Conservation (phyloP, 2,329 filamentous ascomycete species). For the Nemania sp. region DNA sequence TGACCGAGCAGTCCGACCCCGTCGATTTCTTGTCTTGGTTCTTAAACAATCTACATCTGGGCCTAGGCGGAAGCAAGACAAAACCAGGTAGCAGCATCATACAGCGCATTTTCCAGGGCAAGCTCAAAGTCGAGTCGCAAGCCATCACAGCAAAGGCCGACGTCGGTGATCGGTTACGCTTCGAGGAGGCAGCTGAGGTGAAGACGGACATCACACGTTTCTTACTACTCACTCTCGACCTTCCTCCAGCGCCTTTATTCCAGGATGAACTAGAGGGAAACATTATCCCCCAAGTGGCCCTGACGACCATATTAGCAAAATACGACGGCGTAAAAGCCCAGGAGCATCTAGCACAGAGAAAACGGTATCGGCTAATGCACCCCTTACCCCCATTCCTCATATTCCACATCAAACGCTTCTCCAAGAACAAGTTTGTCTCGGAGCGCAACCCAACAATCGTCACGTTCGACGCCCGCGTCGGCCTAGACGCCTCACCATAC, state of each 20-base stretch:
- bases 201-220: slow-evolving; percentile 83
- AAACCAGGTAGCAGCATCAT: slow-evolving; percentile 88
- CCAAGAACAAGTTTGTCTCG: slow-evolving; percentile 93
- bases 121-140: slow-evolving; percentile 91
- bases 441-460: slow-evolving; percentile 99
- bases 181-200: slow-evolving; percentile 89
- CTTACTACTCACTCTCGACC: slow-evolving; percentile 91
- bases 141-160: slow-evolving; percentile 92
- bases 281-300: slow-evolving; percentile 92
- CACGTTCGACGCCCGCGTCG: slow-evolving; percentile 84
- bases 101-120: slow-evolving; percentile 93
- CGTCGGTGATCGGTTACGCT: slow-evolving; percentile 86
- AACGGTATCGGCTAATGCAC: slow-evolving; percentile 89
- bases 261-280: slow-evolving; percentile 95
- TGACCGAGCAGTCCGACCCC: slow-evolving; percentile 92
- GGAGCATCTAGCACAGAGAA: slow-evolving; percentile 88
- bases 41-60: slow-evolving; percentile 92
- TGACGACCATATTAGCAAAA: slow-evolving; percentile 86
- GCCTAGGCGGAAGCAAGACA: slow-evolving; percentile 88
- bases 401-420: slow-evolving; percentile 98
- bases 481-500: slow-evolving; percentile 89
- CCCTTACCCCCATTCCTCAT: slow-evolving; percentile 91
- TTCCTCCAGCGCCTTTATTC: slow-evolving; percentile 92
- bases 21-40: slow-evolving; percentile 99
- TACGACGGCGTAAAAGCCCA: slow-evolving; percentile 91